Evolutionary conservation across 805 yeast species (phyloP).

Genomic region (Naumovozyma castellii): DNA sequence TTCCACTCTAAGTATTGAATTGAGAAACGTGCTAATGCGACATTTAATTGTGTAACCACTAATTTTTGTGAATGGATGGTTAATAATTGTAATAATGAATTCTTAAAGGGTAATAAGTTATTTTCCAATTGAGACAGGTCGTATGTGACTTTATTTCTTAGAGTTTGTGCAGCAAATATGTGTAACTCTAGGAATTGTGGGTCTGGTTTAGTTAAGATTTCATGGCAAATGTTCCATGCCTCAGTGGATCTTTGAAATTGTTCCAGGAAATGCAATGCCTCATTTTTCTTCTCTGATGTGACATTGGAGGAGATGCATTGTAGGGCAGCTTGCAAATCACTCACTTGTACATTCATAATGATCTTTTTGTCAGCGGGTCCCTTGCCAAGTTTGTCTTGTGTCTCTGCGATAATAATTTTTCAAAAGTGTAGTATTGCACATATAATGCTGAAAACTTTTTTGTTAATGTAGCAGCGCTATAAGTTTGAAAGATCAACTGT

Average conservation of each 20-base stretch:
- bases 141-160: constrained; percentile 73
- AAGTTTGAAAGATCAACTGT: too few species aligned
- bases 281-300: constrained; percentile 28
- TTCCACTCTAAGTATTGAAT: constrained; percentile 71
- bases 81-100: constrained; percentile 49
- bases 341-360: constrained; percentile 4
- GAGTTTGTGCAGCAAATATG: constrained; percentile 85
- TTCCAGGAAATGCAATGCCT: constrained; percentile 53
- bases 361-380: too few species aligned
- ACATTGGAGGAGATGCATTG: constrained; percentile 24
- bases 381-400: background rate
- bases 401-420: background rate
- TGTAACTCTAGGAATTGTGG: constrained; percentile 44
- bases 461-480: too few species aligned
- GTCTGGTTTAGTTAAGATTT: constrained; percentile 35
- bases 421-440: background rate
- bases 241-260: constrained; percentile 70
- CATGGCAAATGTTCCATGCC: constrained; percentile 71
- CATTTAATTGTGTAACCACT: constrained; percentile 73
- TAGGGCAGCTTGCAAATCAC: constrained; percentile 20
- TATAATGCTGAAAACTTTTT: too few species aligned
- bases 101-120: constrained; percentile 52
- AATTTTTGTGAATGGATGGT: constrained; percentile 41
- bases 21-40: constrained; percentile 73
- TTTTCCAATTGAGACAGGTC: constrained; percentile 67